Base-by-base conservation (phyloP, 495 filamentous ascomycete genomes). In the Penicillium paxilli region DNA sequence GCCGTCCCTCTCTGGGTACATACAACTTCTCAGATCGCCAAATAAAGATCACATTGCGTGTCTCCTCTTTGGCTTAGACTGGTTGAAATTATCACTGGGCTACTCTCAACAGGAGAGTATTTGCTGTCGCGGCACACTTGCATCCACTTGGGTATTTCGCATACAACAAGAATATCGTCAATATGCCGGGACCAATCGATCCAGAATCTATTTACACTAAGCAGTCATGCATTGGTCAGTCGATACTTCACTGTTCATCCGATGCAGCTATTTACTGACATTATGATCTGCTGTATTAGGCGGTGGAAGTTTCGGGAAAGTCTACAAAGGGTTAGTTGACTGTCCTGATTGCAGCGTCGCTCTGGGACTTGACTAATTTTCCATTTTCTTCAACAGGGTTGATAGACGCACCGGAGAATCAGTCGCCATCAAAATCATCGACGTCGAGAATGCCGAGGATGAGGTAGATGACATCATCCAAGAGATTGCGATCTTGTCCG, bases 401-500 rank as follows among this genome's bases (percentile, higher is more conserved):
- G 89, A 96, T 71, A 90, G 87, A 62, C 81, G 87, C 3, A 92
- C 87, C 11, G 91, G 91, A 41, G 85, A 91, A 67, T 83, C 90
- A 11, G 91, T 96, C 11, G 92, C 92, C 19, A 96, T 96, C 74
- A 99, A 97, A 67, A 80, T 96, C 56, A 97, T 99, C 67, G 94
- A 99, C 63, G 92, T 99, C 57, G 94, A 99, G 70, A 94, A 91
- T 68, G 94, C 92, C 64, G 94, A 97, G 71, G 94, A 99, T 63
- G 94, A 99, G 68, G 94, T 99, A 44, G 91, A 96, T 69, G 94
- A 99, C 71, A 98, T 99, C 63, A 96, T 98, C 63, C 91, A 96
- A 63, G 94, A 99, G 69, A 98, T 99, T 59, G 87, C 91, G 26
- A 96, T 99, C 58, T 78, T 99, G 44, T 95, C 93, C 11, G 94